Conservation (phyloP, 1,284 basidiomycete genomes). For the Chalciporus piperatoides region DNA sequence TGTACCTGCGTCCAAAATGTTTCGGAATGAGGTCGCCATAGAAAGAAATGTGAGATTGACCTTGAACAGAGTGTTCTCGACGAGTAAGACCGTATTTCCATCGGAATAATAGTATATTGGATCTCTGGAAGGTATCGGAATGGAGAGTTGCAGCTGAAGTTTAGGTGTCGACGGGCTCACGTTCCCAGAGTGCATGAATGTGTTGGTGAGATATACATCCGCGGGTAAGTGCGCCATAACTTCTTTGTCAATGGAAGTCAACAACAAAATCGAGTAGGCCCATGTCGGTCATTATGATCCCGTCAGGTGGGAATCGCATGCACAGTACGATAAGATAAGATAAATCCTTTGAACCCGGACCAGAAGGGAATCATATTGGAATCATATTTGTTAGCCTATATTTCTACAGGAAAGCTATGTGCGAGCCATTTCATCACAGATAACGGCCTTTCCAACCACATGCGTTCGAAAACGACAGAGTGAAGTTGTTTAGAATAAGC, state of each 20-base stretch:
- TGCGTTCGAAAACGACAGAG: slow-evolving; percentile 1
- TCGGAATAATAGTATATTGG: slow-evolving; percentile 34
- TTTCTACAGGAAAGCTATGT: slow-evolving; percentile 16
- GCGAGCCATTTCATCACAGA: slow-evolving; percentile 4
- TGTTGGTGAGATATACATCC: slow-evolving; percentile 31
- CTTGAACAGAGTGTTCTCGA: slow-evolving; percentile 47
- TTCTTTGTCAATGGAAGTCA: slow-evolving; percentile 10
- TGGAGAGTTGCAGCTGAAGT: slow-evolving; percentile 32
- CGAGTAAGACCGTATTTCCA: slow-evolving; percentile 46
- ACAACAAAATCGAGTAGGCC: slow-evolving; percentile 5
- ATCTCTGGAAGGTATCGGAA: slow-evolving; percentile 33
- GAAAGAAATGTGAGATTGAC: slow-evolving; percentile 28
- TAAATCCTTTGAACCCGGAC: neutral
- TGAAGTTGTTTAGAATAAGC: slow-evolving; percentile 10
- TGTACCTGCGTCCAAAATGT: slow-evolving; percentile 39
- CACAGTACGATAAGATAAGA: slow-evolving; percentile 21
- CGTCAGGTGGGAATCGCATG: slow-evolving; percentile 21
- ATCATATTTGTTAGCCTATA: slow-evolving; percentile 1
- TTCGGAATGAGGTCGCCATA: slow-evolving; percentile 9
- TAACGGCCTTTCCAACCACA: slow-evolving; percentile 1
- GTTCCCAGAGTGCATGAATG: slow-evolving; percentile 33
- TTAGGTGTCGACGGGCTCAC: slow-evolving; percentile 33
- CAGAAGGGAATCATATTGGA: neutral
- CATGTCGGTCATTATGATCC: neutral
- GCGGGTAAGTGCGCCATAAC: slow-evolving; percentile 31